Percentiles rank a stretch among this genome's conserved stretches.
Evolutionary conservation across 345 rosid species (phyloP).

Genomic region (Eutrema heterophyllum): DNA sequence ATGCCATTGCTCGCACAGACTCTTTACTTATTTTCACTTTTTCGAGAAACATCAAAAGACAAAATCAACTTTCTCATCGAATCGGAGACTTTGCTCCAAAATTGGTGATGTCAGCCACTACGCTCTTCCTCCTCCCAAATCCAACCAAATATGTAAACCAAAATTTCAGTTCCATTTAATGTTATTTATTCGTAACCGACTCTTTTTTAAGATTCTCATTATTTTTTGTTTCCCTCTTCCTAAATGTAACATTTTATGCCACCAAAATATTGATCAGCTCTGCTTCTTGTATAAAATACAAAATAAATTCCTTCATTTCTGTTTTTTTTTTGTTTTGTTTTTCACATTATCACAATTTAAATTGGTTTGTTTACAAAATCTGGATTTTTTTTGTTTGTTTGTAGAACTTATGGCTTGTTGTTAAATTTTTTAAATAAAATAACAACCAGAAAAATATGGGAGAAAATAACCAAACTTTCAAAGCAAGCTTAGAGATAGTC

Average conservation of each 20-base stretch:
- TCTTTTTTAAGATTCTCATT: not conserved
- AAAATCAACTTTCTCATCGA: not conserved
- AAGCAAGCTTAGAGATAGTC: not conserved
- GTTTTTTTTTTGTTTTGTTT: no score
- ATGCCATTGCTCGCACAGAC: not conserved
- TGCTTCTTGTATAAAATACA: no score
- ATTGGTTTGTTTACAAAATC: not conserved
- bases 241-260: not conserved
- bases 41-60: not conserved
- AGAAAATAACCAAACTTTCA: not conserved
- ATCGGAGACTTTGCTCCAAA: not conserved
- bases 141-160: not conserved
- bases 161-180: not conserved
- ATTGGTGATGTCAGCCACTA: slow-evolving; percentile 11
- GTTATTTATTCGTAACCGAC: not conserved
- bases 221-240: not conserved
- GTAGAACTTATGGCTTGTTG: not conserved
- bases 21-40: not conserved
- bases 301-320: no score
- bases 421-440: not conserved
- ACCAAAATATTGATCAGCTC: no score
- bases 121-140: slow-evolving; percentile 5
- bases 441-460: not conserved
- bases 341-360: not conserved
- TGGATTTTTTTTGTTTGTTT: not conserved